These are phyloP conservation scores for Heterobasidion parviporum DNA, from an alignment of 1,284 basidiomycete species.

Conservation along the genomic window DNA sequence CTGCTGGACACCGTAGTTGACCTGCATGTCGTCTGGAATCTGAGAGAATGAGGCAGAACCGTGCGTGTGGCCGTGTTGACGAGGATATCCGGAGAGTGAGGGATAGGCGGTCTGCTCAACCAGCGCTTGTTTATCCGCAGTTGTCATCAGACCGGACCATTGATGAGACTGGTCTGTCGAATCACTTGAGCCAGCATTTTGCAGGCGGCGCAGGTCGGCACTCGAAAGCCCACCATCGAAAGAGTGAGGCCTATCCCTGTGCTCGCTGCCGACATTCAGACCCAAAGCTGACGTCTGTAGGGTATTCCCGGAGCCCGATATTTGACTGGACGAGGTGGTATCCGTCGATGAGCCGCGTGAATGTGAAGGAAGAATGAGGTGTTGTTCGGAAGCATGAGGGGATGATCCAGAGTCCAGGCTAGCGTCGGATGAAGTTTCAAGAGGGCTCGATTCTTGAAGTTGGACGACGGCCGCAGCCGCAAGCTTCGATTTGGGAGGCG, in stretches of 20 bases:
- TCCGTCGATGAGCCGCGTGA: constrained; percentile 73
- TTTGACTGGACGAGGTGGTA: constrained; percentile 51
- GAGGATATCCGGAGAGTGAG: constrained; percentile 41
- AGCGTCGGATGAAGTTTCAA: constrained; percentile 62
- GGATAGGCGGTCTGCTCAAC: constrained; percentile 63
- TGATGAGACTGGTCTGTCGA: constrained; percentile 16
- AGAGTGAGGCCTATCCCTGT: constrained; percentile 69
- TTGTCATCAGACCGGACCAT: constrained; percentile 17
- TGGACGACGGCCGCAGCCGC: constrained; percentile 40
- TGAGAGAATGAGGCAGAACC: not conserved
- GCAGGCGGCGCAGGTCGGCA: constrained; percentile 64
- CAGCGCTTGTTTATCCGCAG: constrained; percentile 22
- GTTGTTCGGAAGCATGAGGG: constrained; percentile 56
- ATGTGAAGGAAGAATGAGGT: constrained; percentile 49
- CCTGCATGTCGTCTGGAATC: constrained; percentile 42
- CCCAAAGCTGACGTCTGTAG: constrained; percentile 41
- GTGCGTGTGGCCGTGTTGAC: constrained; percentile 34
- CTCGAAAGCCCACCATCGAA: constrained; percentile 69
- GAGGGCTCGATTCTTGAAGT: constrained; percentile 56
- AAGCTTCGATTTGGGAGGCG: constrained; percentile 56
- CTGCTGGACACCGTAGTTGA: constrained; percentile 50
- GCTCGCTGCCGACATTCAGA: constrained; percentile 47
- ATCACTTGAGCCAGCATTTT: constrained; percentile 42
- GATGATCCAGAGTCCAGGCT: constrained; percentile 55
- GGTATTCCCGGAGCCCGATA: constrained; percentile 46